phyloP scores from a whole-genome alignment of 2,329 filamentous ascomycete species.

The Cryphonectria radicalis region DNA sequence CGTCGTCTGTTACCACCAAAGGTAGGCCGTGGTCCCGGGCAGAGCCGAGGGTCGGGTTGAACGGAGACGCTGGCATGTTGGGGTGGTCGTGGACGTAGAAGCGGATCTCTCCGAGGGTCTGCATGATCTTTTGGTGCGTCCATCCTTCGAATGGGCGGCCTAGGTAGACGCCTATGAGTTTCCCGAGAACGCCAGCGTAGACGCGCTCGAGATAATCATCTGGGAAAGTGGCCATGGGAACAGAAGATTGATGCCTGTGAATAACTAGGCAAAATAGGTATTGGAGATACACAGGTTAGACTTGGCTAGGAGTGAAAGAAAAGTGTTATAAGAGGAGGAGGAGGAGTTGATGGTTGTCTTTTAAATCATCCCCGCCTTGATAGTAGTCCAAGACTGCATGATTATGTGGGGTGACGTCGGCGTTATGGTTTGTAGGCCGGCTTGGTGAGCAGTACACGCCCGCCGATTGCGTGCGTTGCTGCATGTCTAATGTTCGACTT shows the following conservation, averaged over 20 bases:
- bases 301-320: too few relatives aligned
- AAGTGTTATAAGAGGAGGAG: too few relatives aligned
- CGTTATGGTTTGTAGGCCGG: not conserved
- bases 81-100: conserved; percentile 39
- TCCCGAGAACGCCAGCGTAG: conserved; percentile 45
- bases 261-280: too few relatives aligned
- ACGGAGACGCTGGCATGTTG: conserved; percentile 16
- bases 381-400: not conserved
- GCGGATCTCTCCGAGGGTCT: conserved; percentile 38
- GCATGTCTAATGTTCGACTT: not conserved
- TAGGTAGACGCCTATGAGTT: conserved; percentile 44
- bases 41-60: not conserved
- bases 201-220: conserved; percentile 40
- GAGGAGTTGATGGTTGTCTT: too few relatives aligned
- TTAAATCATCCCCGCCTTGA: not conserved
- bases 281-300: too few relatives aligned
- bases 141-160: conserved; percentile 44
- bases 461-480: not conserved
- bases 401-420: not conserved
- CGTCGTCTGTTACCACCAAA: conserved; percentile 41
- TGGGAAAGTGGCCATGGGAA: conserved; percentile 12
- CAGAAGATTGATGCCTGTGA: not conserved
- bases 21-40: conserved; percentile 32
- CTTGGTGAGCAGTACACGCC: not conserved
- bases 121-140: conserved; percentile 41